Percentiles rank a stretch among this genome's conserved stretches.
phyloP scores from a whole-genome alignment of 2,329 filamentous ascomycete species.

The Tothia fuscella region DNA sequence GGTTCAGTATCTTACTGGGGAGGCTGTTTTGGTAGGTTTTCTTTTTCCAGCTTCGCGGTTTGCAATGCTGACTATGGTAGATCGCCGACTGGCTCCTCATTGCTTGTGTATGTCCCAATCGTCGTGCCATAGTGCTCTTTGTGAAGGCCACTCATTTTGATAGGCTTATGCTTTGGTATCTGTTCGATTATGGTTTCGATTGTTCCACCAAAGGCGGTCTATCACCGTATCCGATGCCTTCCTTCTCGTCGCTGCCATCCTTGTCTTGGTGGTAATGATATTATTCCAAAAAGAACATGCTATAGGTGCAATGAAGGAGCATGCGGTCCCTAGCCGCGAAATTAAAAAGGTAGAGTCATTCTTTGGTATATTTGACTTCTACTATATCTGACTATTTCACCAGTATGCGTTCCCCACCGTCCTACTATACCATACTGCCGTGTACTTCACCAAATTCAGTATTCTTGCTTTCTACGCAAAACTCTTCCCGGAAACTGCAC shows the following conservation, averaged over 20 bases:
- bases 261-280: not conserved
- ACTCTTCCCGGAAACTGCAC: constrained; percentile 4
- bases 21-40: constrained; percentile 2
- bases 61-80: not conserved
- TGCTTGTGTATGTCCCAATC: not conserved
- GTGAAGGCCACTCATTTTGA: not conserved
- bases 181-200: constrained; percentile 10
- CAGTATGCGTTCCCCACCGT: constrained; percentile 3
- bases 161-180: constrained; percentile 7
- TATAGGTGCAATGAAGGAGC: constrained; percentile 5
- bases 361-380: too few relatives aligned
- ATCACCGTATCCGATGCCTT: constrained; percentile 9
- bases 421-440: constrained; percentile 1
- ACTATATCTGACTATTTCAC: not conserved
- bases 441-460: constrained; percentile 10
- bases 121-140: not conserved
- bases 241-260: constrained; percentile 1
- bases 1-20: constrained; percentile 1
- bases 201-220: constrained; percentile 2
- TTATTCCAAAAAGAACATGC: constrained; percentile 2
- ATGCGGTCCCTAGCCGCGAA: not conserved
- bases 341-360: constrained; percentile 2
- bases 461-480: constrained; percentile 9
- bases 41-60: not conserved
- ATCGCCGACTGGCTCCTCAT: constrained; percentile 6